A percentile compares a stretch with the other conserved stretches of the same genome.
Evolutionary conservation across 306 rosid genomes (phyloP).

Genomic region (Cucumis hystrix): DNA sequence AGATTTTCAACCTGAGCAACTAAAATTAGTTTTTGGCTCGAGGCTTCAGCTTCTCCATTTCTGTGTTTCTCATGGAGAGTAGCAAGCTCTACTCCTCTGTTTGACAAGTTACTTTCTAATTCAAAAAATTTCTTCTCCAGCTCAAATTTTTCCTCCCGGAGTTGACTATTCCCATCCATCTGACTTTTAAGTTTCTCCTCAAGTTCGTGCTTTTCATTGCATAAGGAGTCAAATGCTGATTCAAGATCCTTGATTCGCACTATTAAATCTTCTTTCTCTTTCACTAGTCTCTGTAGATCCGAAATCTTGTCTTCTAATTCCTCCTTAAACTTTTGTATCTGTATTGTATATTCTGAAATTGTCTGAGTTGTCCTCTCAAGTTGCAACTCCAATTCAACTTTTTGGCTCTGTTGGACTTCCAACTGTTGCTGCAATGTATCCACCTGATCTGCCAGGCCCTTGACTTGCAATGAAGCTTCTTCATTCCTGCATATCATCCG

Average conservation of each 20-base stretch:
- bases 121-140: slow-evolving; percentile 23
- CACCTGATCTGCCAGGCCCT: slow-evolving; percentile 38
- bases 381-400: slow-evolving; percentile 43
- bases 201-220: slow-evolving; percentile 25
- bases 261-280: slow-evolving; percentile 39
- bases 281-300: slow-evolving; percentile 31
- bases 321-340: slow-evolving; percentile 49
- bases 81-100: slow-evolving; percentile 37
- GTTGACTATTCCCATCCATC: slow-evolving; percentile 22
- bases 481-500: slow-evolving; percentile 26
- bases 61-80: slow-evolving; percentile 31
- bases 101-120: slow-evolving; percentile 33
- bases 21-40: slow-evolving; percentile 31
- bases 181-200: slow-evolving; percentile 29
- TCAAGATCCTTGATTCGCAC: slow-evolving; percentile 30
- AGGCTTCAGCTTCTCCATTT: slow-evolving; percentile 36
- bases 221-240: slow-evolving; percentile 28
- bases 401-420: slow-evolving; percentile 32
- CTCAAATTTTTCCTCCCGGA: slow-evolving; percentile 29
- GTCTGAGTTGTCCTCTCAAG: slow-evolving; percentile 31
- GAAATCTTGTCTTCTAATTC: slow-evolving; percentile 32
- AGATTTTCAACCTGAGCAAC: slow-evolving; percentile 34
- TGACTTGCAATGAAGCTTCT: slow-evolving; percentile 43
- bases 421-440: slow-evolving; percentile 42
- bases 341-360: slow-evolving; percentile 31